Evolutionary conservation across 495 filamentous ascomycete genomes (phyloP).

Genomic region (Cenococcum geophilum): DNA sequence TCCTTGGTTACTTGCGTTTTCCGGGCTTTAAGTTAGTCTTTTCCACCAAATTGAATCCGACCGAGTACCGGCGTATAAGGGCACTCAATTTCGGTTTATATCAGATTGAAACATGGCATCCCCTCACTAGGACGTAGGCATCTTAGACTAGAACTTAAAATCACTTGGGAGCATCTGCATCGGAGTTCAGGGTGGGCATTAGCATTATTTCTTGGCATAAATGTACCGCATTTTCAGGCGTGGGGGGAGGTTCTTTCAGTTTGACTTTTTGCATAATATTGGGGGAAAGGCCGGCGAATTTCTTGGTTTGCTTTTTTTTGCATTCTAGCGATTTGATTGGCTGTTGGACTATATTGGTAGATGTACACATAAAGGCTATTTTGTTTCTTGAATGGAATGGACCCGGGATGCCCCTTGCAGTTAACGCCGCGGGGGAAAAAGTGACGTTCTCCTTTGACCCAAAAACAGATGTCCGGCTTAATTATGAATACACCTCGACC

Average conservation of each 20-base stretch:
- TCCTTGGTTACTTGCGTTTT: not conserved
- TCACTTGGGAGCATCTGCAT: conserved; percentile 11
- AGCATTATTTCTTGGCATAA: not conserved
- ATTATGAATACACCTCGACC: not conserved
- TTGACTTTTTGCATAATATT: conserved; percentile 16
- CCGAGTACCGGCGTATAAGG: not conserved
- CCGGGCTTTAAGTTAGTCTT: not conserved
- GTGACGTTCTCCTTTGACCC: not conserved
- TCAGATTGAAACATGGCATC: not conserved
- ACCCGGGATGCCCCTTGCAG: not conserved
- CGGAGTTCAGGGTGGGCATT: conserved; percentile 4
- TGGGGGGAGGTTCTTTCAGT: conserved; percentile 28
- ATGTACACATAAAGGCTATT: not conserved
- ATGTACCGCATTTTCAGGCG: conserved; percentile 15
- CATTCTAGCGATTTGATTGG: not conserved
- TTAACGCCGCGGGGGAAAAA: not conserved
- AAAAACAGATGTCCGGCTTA: not conserved
- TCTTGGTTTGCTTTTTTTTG: not conserved
- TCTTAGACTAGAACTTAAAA: conserved; percentile 6
- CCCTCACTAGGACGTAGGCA: not conserved
- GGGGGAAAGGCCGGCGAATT: not conserved
- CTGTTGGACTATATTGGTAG: not conserved
- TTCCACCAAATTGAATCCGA: not conserved
- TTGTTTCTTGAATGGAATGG: not conserved
- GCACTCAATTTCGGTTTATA: too few relatives aligned